Conservation (phyloP, 768 basidiomycete genomes). For the Leucogyrophana mollusca region DNA sequence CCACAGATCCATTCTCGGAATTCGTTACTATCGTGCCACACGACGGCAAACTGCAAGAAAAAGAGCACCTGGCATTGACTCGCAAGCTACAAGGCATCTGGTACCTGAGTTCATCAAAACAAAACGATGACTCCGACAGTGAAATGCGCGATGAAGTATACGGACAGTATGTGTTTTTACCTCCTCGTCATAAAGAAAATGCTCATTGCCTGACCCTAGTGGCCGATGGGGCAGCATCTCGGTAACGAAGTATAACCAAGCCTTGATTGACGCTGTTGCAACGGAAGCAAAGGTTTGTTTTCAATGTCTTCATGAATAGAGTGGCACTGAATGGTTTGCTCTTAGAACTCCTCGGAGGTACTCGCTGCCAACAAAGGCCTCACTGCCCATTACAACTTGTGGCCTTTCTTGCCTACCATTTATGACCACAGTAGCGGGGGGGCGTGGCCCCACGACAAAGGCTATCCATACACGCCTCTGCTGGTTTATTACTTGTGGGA, state of each 20-base stretch:
- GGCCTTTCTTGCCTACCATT: constrained; percentile 15
- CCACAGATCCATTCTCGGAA: neutral
- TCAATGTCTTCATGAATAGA: too few relatives aligned
- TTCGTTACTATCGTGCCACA: neutral
- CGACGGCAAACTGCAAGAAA: neutral
- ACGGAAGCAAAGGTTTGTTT: constrained; percentile 3
- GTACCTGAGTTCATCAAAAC: neutral
- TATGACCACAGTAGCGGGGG: constrained; percentile 7
- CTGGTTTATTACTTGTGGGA: constrained; percentile 14
- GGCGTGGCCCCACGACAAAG: constrained; percentile 14
- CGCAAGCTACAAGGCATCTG: neutral
- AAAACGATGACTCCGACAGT: neutral
- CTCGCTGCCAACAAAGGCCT: neutral
- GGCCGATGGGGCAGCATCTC: constrained; percentile 18
- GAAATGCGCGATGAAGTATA: neutral
- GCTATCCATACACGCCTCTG: constrained; percentile 12
- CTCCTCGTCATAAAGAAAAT: neutral
- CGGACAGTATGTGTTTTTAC: neutral
- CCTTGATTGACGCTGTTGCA: constrained; percentile 7
- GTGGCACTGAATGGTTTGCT: too few relatives aligned
- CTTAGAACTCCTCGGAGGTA: constrained; percentile 3
- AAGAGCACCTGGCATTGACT: neutral
- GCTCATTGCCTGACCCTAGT: too few relatives aligned
- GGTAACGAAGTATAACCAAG: constrained; percentile 12
- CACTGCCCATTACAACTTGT: constrained; percentile 8